Evolutionary conservation across 2,329 filamentous ascomycete genomes (phyloP).

Genomic region (Cladosporium oxysporum): DNA sequence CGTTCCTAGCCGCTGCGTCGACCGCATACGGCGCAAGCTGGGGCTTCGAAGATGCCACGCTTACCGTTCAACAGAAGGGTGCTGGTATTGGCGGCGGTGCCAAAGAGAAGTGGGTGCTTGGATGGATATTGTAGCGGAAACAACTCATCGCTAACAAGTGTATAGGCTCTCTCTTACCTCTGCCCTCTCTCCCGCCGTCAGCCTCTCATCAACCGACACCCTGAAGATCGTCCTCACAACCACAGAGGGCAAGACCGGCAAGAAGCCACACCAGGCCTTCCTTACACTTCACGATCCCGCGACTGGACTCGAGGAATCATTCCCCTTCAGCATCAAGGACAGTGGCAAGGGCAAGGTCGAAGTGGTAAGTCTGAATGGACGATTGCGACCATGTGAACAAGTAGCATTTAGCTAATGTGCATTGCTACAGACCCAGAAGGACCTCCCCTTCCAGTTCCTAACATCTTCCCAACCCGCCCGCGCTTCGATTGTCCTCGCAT

Average conservation of each 20-base stretch:
- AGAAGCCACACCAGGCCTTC: slow-evolving; percentile 93
- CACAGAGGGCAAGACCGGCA: slow-evolving; percentile 73
- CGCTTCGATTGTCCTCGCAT: slow-evolving; percentile 81
- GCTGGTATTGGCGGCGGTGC: slow-evolving; percentile 51
- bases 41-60: slow-evolving; percentile 72
- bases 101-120: slow-evolving; percentile 58
- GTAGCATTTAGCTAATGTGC: slow-evolving; percentile 19
- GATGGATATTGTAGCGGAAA: background rate
- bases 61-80: slow-evolving; percentile 65
- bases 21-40: slow-evolving; percentile 58
- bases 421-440: slow-evolving; percentile 71
- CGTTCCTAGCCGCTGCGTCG: slow-evolving; percentile 28
- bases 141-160: slow-evolving; percentile 17
- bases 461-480: slow-evolving; percentile 66
- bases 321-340: slow-evolving; percentile 80
- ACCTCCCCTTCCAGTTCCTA: slow-evolving; percentile 82
- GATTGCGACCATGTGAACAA: background rate
- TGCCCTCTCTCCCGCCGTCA: slow-evolving; percentile 58
- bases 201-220: slow-evolving; percentile 67
- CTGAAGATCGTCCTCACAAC: slow-evolving; percentile 82
- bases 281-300: slow-evolving; percentile 74
- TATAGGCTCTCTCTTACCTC: slow-evolving; percentile 50
- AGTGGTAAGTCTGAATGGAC: slow-evolving; percentile 61
- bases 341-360: slow-evolving; percentile 83
- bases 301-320: slow-evolving; percentile 82